Evolutionary conservation across 228 moss, liverwort and hornwort species (phyloP), one percentile per base, ranked within the genome.

Genomic region (Sphagnum magellanicum): DNA sequence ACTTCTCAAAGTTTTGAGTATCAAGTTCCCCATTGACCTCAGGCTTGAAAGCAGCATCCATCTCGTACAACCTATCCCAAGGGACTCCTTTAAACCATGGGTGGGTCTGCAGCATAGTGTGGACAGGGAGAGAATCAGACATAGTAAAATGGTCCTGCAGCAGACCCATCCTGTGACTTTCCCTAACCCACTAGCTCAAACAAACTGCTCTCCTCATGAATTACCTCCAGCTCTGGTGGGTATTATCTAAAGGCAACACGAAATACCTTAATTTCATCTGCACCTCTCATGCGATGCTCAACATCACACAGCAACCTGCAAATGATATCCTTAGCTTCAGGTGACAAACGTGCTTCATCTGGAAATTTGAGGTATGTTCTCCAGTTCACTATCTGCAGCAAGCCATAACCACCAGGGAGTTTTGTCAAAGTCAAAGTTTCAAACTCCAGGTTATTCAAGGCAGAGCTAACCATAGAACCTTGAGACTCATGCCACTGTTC

Each of bases 241-340:
- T 32, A 32, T 32, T 32, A 32, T 32, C 32, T 3, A 32, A 32
- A 32, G 32, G 32, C 32, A 32, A 32, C 32, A 32, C 3, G 32
- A 32, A 32, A 32, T 84, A 78, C 97, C 91, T 97, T 97, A 63
- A 97, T 93, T 67, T 93, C 93, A 71, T 97, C 93, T 67, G 89
- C 88, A 60, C 89, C 91, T 83, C 93, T 82, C 53, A 97, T 79
- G 71, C 97, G 86, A 76, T 91, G 87, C 49, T 97, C 91, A 73
- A 97, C 97, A 70, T 97, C 97, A 76, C 97, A 97, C 63, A 97
- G 97, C 74, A 97, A 74, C 79, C 97, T 93, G 84, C 93, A 97
- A 70, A 97, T 97, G 62, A 97, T 80, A 78, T 93, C 88, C 84
- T 91, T 97, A 4, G 97, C 93, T 79, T 93, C 97, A 59, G 81